These are phyloP conservation scores for Gynochthodes officinalis DNA, from an alignment of 257 asterid species.

Conservation along the genomic window DNA sequence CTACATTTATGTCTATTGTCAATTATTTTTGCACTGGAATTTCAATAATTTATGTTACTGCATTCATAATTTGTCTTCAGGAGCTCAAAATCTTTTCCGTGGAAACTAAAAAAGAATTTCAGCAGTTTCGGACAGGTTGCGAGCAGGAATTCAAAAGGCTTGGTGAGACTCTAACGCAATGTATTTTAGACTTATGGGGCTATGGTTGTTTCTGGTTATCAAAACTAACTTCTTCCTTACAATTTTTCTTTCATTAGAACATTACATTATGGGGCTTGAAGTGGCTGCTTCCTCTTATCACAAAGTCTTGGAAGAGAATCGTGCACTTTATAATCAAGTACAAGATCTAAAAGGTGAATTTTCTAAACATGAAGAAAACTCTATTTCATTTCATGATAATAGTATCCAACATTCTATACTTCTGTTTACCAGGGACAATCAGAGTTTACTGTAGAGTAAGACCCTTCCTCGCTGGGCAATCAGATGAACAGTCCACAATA, in stretches of 20 bases:
- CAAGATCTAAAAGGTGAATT: constrained; percentile 82
- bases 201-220: background rate
- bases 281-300: constrained; percentile 72
- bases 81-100: constrained; percentile 55
- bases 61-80: constrained; percentile 33
- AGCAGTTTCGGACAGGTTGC: constrained; percentile 53
- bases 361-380: constrained; percentile 8
- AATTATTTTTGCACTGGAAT: background rate
- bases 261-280: constrained; percentile 68
- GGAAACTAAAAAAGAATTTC: constrained; percentile 57
- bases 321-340: constrained; percentile 80
- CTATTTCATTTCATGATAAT: background rate
- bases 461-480: constrained; percentile 62
- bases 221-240: background rate
- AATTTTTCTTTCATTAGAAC: constrained; percentile 36
- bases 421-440: constrained; percentile 55
- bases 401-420: background rate
- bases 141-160: constrained; percentile 56
- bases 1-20: background rate
- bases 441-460: constrained; percentile 88
- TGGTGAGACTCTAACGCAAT: constrained; percentile 42
- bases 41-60: background rate
- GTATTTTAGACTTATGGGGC: background rate
- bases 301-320: constrained; percentile 82
- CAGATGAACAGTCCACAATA: constrained; percentile 63